These are phyloP conservation scores for Penicillium concentricum DNA, from an alignment of 2,329 filamentous ascomycete species.

Conservation along the genomic window DNA sequence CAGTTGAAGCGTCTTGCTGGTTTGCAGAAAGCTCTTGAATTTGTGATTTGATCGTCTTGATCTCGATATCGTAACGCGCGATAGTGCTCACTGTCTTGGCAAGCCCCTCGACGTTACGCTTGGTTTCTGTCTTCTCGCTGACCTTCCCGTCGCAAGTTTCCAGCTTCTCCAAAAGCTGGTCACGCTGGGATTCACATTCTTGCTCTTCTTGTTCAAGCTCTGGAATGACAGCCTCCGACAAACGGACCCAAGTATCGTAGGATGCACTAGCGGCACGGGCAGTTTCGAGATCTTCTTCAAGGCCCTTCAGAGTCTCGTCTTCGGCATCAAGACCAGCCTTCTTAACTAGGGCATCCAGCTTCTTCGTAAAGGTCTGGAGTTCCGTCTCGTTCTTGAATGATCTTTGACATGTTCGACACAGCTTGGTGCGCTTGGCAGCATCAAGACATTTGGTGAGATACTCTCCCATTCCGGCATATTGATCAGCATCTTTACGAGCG, in stretches of 20 bases:
- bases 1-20: conserved; percentile 65
- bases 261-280: conserved; percentile 63
- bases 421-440: conserved; percentile 65
- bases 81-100: conserved; percentile 76
- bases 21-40: conserved; percentile 73
- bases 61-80: conserved; percentile 68
- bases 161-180: conserved; percentile 58
- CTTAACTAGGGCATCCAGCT: conserved; percentile 59
- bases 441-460: conserved; percentile 71
- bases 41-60: conserved; percentile 68
- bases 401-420: conserved; percentile 74
- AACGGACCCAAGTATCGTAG: conserved; percentile 71
- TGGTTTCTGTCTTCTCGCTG: conserved; percentile 60
- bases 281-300: conserved; percentile 61
- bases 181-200: conserved; percentile 61
- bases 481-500: conserved; percentile 63
- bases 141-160: conserved; percentile 69
- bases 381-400: conserved; percentile 61
- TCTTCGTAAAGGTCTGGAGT: conserved; percentile 63
- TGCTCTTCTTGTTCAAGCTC: conserved; percentile 63
- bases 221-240: conserved; percentile 69
- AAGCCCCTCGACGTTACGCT: conserved; percentile 72
- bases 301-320: conserved; percentile 61
- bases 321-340: conserved; percentile 56
- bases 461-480: conserved; percentile 65